Evolutionary conservation across 2,329 filamentous ascomycete species (phyloP).

Genomic region (Ceratocystis alfenasii): DNA sequence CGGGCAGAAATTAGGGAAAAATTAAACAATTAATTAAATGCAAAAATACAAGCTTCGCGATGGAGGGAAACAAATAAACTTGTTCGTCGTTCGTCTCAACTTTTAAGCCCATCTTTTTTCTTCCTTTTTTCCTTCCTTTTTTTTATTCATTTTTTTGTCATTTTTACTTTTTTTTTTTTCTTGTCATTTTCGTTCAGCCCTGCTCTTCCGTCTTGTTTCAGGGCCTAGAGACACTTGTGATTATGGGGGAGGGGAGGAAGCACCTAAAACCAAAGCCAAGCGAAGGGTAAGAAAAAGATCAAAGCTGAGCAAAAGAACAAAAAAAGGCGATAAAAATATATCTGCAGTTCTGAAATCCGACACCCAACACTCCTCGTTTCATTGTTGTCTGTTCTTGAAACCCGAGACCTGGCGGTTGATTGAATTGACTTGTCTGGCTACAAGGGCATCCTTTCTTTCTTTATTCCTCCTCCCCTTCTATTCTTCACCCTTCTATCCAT

Average conservation of each 20-base stretch:
- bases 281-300: neutral
- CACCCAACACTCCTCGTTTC: slow-evolving; percentile 1
- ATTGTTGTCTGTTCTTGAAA: slow-evolving; percentile 1
- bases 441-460: neutral
- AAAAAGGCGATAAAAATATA: neutral
- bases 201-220: neutral
- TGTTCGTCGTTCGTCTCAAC: neutral
- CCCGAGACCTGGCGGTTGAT: neutral
- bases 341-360: neutral
- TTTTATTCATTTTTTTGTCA: neutral
- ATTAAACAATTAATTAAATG: slow-evolving; percentile 10
- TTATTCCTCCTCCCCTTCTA: neutral
- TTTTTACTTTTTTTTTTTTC: neutral
- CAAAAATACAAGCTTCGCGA: slow-evolving; percentile 2
- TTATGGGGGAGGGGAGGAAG: neutral
- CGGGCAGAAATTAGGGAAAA: neutral
- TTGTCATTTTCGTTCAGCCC: neutral
- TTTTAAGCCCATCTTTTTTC: neutral
- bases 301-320: neutral
- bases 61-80: neutral
- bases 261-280: neutral
- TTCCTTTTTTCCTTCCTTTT: neutral
- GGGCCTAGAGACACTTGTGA: neutral
- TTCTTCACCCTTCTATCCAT: neutral
- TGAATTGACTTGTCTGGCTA: neutral